Percentiles rank a stretch among this genome's conserved stretches.
phyloP scores from a whole-genome alignment of 352 stramenopile genomes.

The Phytophthora sp. region DNA sequence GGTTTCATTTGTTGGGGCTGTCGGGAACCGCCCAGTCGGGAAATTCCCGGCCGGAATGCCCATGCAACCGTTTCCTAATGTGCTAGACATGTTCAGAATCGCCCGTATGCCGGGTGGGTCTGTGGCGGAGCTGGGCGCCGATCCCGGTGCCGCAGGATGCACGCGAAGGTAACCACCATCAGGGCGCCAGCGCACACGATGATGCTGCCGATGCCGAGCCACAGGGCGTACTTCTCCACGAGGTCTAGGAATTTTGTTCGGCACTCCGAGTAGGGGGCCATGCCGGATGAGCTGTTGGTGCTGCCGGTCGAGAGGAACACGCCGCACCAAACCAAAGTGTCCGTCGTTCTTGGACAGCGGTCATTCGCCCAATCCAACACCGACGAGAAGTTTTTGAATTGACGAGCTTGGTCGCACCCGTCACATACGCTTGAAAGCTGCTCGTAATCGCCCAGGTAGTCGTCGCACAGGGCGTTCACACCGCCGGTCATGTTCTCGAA shows the following conservation, averaged over 20 bases:
- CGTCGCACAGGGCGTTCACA: slow-evolving; percentile 70
- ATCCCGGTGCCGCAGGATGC: slow-evolving; percentile 44
- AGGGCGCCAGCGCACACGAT: slow-evolving; percentile 46
- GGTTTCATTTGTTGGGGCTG: too few species aligned
- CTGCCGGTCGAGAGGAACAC: slow-evolving; percentile 45
- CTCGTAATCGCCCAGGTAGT: slow-evolving; percentile 39
- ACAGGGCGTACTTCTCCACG: slow-evolving; percentile 47
- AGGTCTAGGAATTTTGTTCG: slow-evolving; percentile 53
- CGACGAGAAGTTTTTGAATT: slow-evolving; percentile 68
- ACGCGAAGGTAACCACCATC: slow-evolving; percentile 56
- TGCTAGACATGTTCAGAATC: too few species aligned
- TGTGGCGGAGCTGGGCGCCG: slow-evolving; percentile 3
- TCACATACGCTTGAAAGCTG: slow-evolving; percentile 53
- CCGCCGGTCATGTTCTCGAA: slow-evolving; percentile 60
- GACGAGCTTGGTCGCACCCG: slow-evolving; percentile 55
- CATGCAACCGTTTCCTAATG: too few species aligned
- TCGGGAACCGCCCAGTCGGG: too few species aligned
- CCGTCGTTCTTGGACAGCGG: slow-evolving; percentile 57
- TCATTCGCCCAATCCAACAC: slow-evolving; percentile 86
- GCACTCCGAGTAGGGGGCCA: slow-evolving; percentile 58
- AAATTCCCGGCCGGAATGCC: too few species aligned
- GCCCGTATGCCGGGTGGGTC: slow-evolving; percentile 23
- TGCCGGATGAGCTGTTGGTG: slow-evolving; percentile 34
- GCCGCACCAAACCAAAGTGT: slow-evolving; percentile 68
- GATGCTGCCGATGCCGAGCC: slow-evolving; percentile 45